A percentile compares a stretch with the other conserved stretches of the same genome.
These are phyloP conservation scores for Serendipita sp. DNA, from an alignment of 768 basidiomycete species.

Conservation along the genomic window DNA sequence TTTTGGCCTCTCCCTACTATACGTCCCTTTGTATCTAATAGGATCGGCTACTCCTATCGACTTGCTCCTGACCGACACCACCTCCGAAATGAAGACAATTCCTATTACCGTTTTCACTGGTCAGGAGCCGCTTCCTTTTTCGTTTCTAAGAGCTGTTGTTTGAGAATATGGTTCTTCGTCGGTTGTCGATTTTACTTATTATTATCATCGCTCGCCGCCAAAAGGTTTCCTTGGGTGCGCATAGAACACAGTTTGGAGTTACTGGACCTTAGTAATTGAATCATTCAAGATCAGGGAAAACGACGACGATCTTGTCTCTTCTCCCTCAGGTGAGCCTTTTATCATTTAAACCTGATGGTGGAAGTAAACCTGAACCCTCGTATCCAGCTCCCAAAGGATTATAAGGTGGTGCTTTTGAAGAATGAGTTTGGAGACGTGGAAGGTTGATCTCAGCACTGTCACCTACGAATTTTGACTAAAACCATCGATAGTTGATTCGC, in stretches of 20 bases:
- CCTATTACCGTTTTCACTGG: constrained; percentile 95
- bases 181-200: too few relatives aligned
- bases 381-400: constrained; percentile 61
- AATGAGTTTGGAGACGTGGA: constrained; percentile 94
- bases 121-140: constrained; percentile 11
- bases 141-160: constrained; percentile 29
- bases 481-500: constrained; percentile 58
- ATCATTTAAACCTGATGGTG: neutral
- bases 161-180: constrained; percentile 40
- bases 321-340: constrained; percentile 18
- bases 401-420: constrained; percentile 81
- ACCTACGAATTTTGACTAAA: neutral
- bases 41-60: too few relatives aligned
- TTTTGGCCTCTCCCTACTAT: neutral
- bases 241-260: neutral
- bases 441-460: constrained; percentile 29
- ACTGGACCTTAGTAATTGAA: neutral
- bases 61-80: too few relatives aligned
- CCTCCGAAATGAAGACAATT: constrained; percentile 26
- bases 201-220: constrained; percentile 12
- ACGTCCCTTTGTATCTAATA: too few relatives aligned
- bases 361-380: neutral
- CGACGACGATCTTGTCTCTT: constrained; percentile 21
- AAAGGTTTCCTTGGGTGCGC: neutral
- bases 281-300: constrained; percentile 17